phyloP scores from a whole-genome alignment of 2,329 filamentous ascomycete genomes.

The Xylaria sp. region DNA sequence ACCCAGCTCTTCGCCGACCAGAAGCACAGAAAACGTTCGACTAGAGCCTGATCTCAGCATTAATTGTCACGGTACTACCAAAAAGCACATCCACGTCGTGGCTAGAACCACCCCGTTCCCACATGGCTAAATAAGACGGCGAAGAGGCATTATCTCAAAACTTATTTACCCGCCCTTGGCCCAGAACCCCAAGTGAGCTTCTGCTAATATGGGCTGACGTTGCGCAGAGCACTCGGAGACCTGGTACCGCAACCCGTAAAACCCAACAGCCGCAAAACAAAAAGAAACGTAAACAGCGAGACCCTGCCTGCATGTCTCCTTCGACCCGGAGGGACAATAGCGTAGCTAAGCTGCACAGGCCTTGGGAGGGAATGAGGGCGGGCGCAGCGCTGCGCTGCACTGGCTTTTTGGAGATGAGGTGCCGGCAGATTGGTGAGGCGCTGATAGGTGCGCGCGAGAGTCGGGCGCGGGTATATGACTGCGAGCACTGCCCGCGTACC shows the following conservation, averaged over 20 bases:
- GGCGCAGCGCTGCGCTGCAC: too few species aligned
- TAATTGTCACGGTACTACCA: not conserved
- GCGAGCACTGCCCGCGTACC: too few species aligned
- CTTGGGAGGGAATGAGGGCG: too few species aligned
- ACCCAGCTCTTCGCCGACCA: not conserved
- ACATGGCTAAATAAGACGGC: slow-evolving; percentile 37
- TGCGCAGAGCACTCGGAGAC: slow-evolving; percentile 34
- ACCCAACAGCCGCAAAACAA: slow-evolving; percentile 26
- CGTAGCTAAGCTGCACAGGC: slow-evolving; percentile 13
- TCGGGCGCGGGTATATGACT: slow-evolving; percentile 1
- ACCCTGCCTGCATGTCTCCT: slow-evolving; percentile 21
- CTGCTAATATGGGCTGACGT: slow-evolving; percentile 28
- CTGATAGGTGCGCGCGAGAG: too few species aligned
- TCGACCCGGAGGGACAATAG: slow-evolving; percentile 18
- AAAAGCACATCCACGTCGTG: slow-evolving; percentile 6
- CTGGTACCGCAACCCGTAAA: slow-evolving; percentile 30
- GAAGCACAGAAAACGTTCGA: not conserved
- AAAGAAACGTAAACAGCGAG: too few species aligned
- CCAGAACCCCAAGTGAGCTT: slow-evolving; percentile 21
- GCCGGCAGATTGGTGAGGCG: too few species aligned
- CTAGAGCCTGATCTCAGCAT: slow-evolving; percentile 5
- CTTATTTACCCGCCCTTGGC: slow-evolving; percentile 39
- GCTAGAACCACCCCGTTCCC: slow-evolving; percentile 24
- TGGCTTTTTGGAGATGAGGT: too few species aligned
- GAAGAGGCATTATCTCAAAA: slow-evolving; percentile 34